Evolutionary conservation across 352 stramenopile species (phyloP).

Genomic region (Elongisporangium anandrum): DNA sequence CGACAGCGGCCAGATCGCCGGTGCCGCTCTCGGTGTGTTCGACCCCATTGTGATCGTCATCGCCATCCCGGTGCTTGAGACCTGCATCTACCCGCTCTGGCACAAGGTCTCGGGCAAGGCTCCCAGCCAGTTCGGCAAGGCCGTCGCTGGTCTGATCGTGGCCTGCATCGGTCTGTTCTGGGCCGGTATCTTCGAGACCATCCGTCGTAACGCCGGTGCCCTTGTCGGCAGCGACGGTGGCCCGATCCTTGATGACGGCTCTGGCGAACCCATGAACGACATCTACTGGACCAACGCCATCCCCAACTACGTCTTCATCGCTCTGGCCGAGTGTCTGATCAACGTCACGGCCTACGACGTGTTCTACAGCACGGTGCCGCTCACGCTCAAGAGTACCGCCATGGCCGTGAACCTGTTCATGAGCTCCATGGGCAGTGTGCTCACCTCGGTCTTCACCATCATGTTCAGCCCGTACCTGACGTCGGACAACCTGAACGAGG

Average conservation of each 20-base stretch:
- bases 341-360: slow-evolving; percentile 53
- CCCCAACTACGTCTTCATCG: slow-evolving; percentile 43
- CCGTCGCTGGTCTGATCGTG: slow-evolving; percentile 23
- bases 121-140: slow-evolving; percentile 27
- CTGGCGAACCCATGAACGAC: slow-evolving; percentile 40
- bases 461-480: slow-evolving; percentile 53
- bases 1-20: slow-evolving; percentile 31
- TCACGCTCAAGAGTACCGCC: slow-evolving; percentile 45
- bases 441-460: slow-evolving; percentile 62
- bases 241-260: slow-evolving; percentile 27
- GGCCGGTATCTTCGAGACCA: slow-evolving; percentile 34
- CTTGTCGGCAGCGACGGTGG: slow-evolving; percentile 17
- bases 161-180: slow-evolving; percentile 31
- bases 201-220: slow-evolving; percentile 32
- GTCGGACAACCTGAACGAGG: slow-evolving; percentile 51
- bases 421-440: slow-evolving; percentile 46
- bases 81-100: slow-evolving; percentile 29
- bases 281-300: slow-evolving; percentile 37
- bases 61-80: slow-evolving; percentile 30
- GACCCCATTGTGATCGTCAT: slow-evolving; percentile 35
- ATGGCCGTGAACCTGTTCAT: slow-evolving; percentile 63
- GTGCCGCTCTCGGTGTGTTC: slow-evolving; percentile 37
- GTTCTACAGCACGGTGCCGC: slow-evolving; percentile 43
- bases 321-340: slow-evolving; percentile 43
- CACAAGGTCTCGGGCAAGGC: slow-evolving; percentile 22